Evolutionary conservation across 2,329 filamentous ascomycete genomes (phyloP), one percentile per base, ranked within the genome.

Genomic region (Emmonsia crescens): DNA sequence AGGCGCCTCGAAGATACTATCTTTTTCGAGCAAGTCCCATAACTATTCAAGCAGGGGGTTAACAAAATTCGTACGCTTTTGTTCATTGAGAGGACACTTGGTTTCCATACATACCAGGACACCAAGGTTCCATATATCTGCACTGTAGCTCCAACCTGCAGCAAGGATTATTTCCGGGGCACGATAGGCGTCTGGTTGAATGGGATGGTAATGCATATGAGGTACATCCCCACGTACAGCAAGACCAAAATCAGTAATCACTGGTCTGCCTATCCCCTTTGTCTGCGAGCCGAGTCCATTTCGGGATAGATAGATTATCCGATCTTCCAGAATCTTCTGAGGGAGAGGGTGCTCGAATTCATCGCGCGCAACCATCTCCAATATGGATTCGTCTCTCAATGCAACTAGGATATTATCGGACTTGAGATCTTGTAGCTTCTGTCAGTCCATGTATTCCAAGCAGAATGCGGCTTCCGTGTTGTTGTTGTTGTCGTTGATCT

Each of bases 341-440:
- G 72, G 68, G 2, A 70, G 63, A 3, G 69, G 71, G 54, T 68
- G 62, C 36, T 71, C 62, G 31, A 64, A 62, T 61, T 74, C 69
- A 52, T 69, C 64, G 59, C 64, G 60, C n/a, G 68, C 68, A 65
- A 68, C 64, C 4, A 64, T 60, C 14, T 67, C 65, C 38, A 71
- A 58, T 27, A 68, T 59, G 19, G 65, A 69, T 29, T 61, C 62
- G 57, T 73, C 68, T 42, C 70, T 69, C 0, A 75, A 59, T 44
- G 63, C 65, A 59, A 75, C 63, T 59, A 78, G 68, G 29, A 78
- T 75, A 60, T 78, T 78, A 60, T 76, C 73, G 0, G 75, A 70
- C 57, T 78, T 78, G 31, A 78, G 68, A 65, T 78, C 75, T 70
- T 42, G 54, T 48, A n/a, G 16, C 42, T 27, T n/a, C 38, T 61